These are phyloP conservation scores for Trichophyton equinum DNA, from an alignment of 2,329 filamentous ascomycete genomes.

Conservation along the genomic window DNA sequence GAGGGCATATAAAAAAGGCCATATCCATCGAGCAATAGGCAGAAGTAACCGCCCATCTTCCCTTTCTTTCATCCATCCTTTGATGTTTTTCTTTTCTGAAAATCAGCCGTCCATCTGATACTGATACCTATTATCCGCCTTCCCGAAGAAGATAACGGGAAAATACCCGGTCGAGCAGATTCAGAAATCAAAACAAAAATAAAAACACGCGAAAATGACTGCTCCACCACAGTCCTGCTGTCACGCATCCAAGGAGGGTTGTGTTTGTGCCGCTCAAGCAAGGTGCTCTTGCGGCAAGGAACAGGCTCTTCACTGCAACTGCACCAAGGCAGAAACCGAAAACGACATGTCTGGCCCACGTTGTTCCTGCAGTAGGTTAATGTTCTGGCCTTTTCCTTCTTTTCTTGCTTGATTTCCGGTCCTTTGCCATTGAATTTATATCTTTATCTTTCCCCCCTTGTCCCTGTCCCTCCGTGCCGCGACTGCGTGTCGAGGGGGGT, in stretches of 20 bases:
- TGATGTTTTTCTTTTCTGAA: not conserved
- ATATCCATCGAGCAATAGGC: not conserved
- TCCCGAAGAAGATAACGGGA: not conserved
- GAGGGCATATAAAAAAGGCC: not conserved
- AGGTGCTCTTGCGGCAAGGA: slow-evolving; percentile 84
- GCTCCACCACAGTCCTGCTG: slow-evolving; percentile 45
- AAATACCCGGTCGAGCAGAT: not conserved
- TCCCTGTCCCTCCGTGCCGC: not conserved
- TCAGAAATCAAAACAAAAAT: not conserved
- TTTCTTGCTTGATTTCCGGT: not conserved
- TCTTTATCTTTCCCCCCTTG: not conserved
- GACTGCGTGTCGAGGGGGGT: not conserved
- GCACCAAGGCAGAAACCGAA: slow-evolving; percentile 62
- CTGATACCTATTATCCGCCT: not conserved
- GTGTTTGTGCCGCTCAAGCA: slow-evolving; percentile 46
- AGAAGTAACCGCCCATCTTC: not conserved
- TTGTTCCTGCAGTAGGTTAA: slow-evolving; percentile 62
- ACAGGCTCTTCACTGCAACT: slow-evolving; percentile 73
- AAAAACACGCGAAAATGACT: slow-evolving; percentile 26
- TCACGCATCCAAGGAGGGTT: slow-evolving; percentile 43
- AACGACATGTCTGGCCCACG: slow-evolving; percentile 60
- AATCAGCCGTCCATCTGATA: not conserved
- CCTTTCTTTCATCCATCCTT: not conserved
- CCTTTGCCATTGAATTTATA: not conserved
- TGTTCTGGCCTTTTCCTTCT: not conserved